phyloP scores from a whole-genome alignment of 2,329 filamentous ascomycete species.

The Aspergillus sp. region DNA sequence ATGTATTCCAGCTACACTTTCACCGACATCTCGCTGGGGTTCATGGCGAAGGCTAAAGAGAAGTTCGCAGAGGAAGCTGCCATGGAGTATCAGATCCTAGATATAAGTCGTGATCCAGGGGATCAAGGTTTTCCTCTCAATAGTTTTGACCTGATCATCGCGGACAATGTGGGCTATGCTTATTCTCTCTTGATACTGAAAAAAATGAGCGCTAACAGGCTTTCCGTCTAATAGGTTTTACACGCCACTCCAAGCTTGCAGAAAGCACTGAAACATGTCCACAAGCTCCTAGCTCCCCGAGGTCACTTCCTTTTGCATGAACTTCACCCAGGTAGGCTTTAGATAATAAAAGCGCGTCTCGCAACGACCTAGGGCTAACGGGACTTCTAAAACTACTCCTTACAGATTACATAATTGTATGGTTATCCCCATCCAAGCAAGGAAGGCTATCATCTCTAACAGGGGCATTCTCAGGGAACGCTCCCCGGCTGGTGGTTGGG shows the following conservation, averaged over 20 bases:
- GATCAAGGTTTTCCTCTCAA: constrained; percentile 28
- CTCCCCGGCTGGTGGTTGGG: constrained; percentile 43
- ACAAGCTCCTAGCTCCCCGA: constrained; percentile 35
- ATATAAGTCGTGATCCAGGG: constrained; percentile 27
- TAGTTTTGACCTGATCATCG: constrained; percentile 34
- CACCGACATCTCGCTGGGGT: constrained; percentile 29
- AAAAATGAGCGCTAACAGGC: no score
- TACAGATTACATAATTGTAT: not conserved
- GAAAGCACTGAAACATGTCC: constrained; percentile 17
- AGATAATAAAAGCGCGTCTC: not conserved
- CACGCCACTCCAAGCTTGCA: constrained; percentile 15
- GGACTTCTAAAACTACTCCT: not conserved
- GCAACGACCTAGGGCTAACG: not conserved
- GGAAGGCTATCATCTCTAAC: no score
- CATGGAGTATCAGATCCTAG: constrained; percentile 29
- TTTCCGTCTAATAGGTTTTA: not conserved
- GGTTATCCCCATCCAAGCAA: not conserved
- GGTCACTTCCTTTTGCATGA: constrained; percentile 50
- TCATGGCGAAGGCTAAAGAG: constrained; percentile 24
- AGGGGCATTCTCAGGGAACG: constrained; percentile 16
- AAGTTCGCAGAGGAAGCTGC: constrained; percentile 17
- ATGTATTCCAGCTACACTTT: constrained; percentile 26
- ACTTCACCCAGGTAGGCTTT: constrained; percentile 20
- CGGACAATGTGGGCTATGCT: constrained; percentile 25
- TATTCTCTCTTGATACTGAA: not conserved